phyloP scores from a whole-genome alignment of 2,329 filamentous ascomycete genomes.

The Fusarium equiseti region DNA sequence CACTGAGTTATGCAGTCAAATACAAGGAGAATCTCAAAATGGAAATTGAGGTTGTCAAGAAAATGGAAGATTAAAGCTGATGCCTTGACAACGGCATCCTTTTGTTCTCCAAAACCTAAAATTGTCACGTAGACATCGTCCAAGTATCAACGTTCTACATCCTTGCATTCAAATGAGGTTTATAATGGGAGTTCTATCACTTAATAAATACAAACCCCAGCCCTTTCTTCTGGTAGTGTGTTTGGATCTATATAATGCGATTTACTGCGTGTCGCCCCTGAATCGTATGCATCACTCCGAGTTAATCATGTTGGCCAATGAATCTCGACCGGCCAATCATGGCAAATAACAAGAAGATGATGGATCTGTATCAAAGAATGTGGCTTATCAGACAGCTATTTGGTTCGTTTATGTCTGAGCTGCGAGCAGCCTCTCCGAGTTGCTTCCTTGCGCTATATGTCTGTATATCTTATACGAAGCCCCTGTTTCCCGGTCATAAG shows the following conservation, averaged over 20 bases:
- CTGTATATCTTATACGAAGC: neutral
- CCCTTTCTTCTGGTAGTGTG: too few species aligned
- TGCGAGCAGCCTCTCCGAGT: neutral
- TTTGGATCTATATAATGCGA: neutral
- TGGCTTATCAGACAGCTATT: neutral
- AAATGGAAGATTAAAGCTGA: neutral
- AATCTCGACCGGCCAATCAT: neutral
- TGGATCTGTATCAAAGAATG: fast-evolving
- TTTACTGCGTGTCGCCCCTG: neutral
- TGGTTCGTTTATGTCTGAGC: neutral
- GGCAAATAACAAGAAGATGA: neutral
- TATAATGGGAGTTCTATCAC: too few species aligned
- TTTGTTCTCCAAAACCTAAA: neutral
- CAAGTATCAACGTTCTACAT: neutral
- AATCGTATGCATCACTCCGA: neutral
- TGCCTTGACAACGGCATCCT: neutral
- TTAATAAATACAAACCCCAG: fast-evolving
- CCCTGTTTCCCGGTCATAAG: neutral
- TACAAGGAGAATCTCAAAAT: neutral
- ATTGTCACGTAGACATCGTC: neutral
- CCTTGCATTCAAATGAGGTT: neutral
- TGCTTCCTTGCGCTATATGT: neutral
- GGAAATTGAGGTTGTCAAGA: neutral
- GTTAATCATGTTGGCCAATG: neutral
- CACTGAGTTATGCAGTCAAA: neutral